Base-by-base conservation (phyloP, 805 yeast genomes). In the Metschnikowia henanensis region DNA sequence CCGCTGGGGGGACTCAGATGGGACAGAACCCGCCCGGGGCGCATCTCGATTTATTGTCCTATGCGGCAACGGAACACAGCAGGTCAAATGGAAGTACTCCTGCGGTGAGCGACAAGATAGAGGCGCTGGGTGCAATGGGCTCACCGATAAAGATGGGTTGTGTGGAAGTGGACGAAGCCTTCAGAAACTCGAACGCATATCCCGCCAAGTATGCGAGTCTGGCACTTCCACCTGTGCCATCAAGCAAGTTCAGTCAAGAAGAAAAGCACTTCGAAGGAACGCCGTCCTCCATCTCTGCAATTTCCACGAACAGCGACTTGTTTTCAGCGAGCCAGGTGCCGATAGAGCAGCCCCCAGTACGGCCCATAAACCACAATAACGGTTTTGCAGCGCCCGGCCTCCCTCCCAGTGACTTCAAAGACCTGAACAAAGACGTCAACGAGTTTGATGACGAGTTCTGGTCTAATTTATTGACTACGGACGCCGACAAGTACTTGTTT, bases 371-470 rank as follows among this genome's bases (percentile, higher is more conserved):
- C 19, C 35, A 34, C 12, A 15, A 16, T 13, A 19, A 35, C 5
- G 9, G 30, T 6, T 21, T 29, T 12, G 10, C n/a, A 3, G 19
- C 15, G 12, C 30, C 22, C 21, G 39, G 22, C 29, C 28, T 12
- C 28, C 12, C 26, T 12, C 6, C 20, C 6, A 30, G n/a, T 17
- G 30, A 36, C 6, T 21, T 25, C 19, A 22, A 17, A 23, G 36
- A 38, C 18, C 22, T 28, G 23, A 37, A 37, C 28, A 42, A 34
- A 23, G 45, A 42, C 25, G 23, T 43, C 9, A 37, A 43, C 66
- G 76, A 81, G 8, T 60, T 83, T 28, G 80, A 79, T 45, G 90
- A 83, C 55, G 90, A 84, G 56, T 81, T 84, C 53, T 84, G 90
- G 90, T 72, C 81, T 26, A 86, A 83, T 46, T 60, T 77, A 26